phyloP scores from a whole-genome alignment of 2,329 filamentous ascomycete genomes.

The Cryphonectria japonica region DNA sequence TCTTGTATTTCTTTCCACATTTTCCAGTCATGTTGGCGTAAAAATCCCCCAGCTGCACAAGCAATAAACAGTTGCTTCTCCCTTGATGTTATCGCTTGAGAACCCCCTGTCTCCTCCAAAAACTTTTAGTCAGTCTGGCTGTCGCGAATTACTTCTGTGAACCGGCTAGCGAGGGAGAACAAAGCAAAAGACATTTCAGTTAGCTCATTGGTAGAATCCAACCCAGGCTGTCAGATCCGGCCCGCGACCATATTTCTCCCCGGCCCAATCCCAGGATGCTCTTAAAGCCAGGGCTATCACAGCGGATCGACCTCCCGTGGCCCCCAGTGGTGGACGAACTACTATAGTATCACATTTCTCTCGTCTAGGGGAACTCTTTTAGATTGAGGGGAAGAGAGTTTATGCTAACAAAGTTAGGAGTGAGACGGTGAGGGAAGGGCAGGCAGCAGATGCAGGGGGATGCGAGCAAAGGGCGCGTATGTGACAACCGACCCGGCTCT shows the following conservation, averaged over 20 bases:
- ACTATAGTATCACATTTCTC: neutral
- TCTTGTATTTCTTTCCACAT: neutral
- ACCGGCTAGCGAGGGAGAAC: neutral
- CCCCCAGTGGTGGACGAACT: neutral
- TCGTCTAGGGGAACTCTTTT: neutral
- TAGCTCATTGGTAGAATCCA: neutral
- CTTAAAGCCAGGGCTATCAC: neutral
- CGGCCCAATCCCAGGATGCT: conserved; percentile 6
- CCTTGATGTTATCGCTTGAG: neutral
- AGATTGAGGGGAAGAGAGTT: too few relatives aligned
- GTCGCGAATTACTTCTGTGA: neutral
- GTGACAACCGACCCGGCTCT: neutral
- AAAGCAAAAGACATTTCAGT: too few relatives aligned
- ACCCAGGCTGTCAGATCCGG: conserved; percentile 14
- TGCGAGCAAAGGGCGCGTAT: neutral
- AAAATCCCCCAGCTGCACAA: neutral
- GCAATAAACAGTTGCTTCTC: neutral
- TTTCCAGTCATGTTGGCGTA: neutral
- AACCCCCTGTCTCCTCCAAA: neutral
- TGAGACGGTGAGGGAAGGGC: neutral
- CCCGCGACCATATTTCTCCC: neutral
- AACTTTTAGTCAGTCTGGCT: neutral
- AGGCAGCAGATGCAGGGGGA: neutral
- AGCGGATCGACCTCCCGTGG: neutral
- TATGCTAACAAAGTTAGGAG: neutral